These are phyloP conservation scores for Cicer arietinum DNA, from an alignment of 306 rosid genomes.

Conservation along the genomic window DNA sequence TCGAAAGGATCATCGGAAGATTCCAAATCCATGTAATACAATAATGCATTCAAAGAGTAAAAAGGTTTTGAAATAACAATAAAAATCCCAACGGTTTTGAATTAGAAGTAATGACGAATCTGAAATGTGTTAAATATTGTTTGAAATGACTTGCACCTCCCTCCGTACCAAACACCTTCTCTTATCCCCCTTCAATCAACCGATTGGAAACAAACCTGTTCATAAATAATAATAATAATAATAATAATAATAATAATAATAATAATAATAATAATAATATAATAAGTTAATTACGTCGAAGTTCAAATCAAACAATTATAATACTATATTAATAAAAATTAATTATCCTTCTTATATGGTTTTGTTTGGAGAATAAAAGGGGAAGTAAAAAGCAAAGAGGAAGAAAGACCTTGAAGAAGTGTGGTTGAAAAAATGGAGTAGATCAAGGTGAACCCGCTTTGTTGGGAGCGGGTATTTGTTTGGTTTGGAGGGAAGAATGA, in stretches of 20 bases:
- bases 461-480: conserved; percentile 2
- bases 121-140: neutral
- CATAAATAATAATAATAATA: neutral
- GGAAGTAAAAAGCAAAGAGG: neutral
- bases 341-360: no score
- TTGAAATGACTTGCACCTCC: conserved; percentile 27
- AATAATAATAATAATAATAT: neutral
- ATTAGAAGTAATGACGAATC: conserved; percentile 34
- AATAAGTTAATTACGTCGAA: neutral
- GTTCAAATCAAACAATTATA: conserved; percentile 11
- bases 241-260: neutral
- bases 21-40: conserved; percentile 70
- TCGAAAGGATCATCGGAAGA: conserved; percentile 54
- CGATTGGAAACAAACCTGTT: conserved; percentile 48
- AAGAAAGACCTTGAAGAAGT: conserved; percentile 54
- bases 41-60: conserved; percentile 28
- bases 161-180: conserved; percentile 39
- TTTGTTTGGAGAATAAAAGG: no score
- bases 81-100: neutral
- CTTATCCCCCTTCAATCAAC: conserved; percentile 35
- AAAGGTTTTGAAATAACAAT: neutral
- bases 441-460: conserved; percentile 32
- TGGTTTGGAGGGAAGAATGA: conserved; percentile 26
- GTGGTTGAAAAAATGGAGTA: conserved; percentile 39
- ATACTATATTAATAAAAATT: neutral